These are phyloP conservation scores for Wickerhamomyces strasburgensis DNA, from an alignment of 805 yeast species.

Conservation along the genomic window DNA sequence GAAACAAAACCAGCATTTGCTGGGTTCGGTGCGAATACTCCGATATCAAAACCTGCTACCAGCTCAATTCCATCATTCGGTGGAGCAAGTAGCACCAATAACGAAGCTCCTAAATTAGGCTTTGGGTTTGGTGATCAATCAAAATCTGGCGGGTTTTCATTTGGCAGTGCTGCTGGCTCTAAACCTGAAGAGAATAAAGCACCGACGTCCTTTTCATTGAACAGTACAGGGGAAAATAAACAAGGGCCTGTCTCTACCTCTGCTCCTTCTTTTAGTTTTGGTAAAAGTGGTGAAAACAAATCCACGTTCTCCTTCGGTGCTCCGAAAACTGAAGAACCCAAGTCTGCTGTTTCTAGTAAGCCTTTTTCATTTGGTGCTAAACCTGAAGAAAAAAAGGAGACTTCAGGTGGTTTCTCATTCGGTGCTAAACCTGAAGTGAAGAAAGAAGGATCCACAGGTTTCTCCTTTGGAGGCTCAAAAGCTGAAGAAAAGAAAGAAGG, in stretches of 20 bases:
- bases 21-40: no score
- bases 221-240: no score
- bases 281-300: neutral
- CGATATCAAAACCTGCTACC: no score
- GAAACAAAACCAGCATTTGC: conserved; percentile 1
- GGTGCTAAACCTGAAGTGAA: conserved; percentile 1
- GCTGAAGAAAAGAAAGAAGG: conserved; percentile 14
- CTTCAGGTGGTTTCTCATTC: conserved; percentile 1
- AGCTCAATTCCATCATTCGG: no score
- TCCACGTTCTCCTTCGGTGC: neutral
- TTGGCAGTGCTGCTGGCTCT: no score
- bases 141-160: no score
- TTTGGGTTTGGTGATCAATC: no score
- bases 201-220: no score
- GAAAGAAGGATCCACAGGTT: conserved; percentile 1
- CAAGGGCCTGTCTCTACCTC: no score
- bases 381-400: conserved; percentile 4
- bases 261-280: neutral
- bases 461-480: conserved; percentile 11
- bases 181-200: no score
- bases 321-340: conserved; percentile 3
- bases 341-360: conserved; percentile 10
- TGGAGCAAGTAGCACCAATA: no score
- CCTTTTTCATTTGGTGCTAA: conserved; percentile 6
- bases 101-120: no score